A percentile compares a stretch with the other conserved stretches of the same genome.
These are phyloP conservation scores for Hyphopichia burtonii DNA, from an alignment of 1,139 yeast species.

Conservation along the genomic window DNA sequence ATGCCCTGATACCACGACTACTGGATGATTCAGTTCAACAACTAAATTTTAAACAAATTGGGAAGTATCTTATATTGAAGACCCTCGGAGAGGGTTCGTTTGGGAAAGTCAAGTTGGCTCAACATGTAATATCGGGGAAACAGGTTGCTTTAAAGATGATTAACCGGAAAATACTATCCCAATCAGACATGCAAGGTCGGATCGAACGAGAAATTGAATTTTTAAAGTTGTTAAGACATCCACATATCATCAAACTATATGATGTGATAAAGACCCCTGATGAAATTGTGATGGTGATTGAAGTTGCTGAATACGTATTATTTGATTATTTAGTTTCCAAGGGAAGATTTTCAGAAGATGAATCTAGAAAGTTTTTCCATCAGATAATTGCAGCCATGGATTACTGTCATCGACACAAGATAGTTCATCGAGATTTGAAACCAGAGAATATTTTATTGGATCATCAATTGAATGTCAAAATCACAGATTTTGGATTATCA, in stretches of 20 bases:
- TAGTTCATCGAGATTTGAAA: conserved; percentile 75
- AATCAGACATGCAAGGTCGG: conserved; percentile 96
- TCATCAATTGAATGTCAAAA: conserved; percentile 88
- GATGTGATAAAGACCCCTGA: conserved; percentile 96
- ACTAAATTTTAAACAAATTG: conserved; percentile 51
- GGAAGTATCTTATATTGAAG: conserved; percentile 90
- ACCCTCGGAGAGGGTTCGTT: conserved; percentile 97
- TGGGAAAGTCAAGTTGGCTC: conserved; percentile 95
- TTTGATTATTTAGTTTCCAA: conserved; percentile 95
- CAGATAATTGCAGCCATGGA: conserved; percentile 97
- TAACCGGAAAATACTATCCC: conserved; percentile 89
- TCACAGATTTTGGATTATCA: conserved; percentile 98
- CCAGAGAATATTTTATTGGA: conserved; percentile 60
- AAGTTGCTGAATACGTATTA: conserved; percentile 92
- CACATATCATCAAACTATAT: conserved; percentile 92
- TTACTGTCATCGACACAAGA: conserved; percentile 95
- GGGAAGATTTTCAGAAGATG: conserved; percentile 92
- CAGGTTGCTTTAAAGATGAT: conserved; percentile 92
- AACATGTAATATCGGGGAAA: conserved; percentile 89
- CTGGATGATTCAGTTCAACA: neutral
- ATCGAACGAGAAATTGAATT: conserved; percentile 94
- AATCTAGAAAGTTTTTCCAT: conserved; percentile 92
- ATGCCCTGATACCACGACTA: too few species aligned
- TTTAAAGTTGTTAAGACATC: conserved; percentile 85
- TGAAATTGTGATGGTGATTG: conserved; percentile 97